Percentiles rank a stretch among this genome's conserved stretches.
These are phyloP conservation scores for Inonotus hispidus DNA, from an alignment of 1,284 basidiomycete species.

Conservation along the genomic window DNA sequence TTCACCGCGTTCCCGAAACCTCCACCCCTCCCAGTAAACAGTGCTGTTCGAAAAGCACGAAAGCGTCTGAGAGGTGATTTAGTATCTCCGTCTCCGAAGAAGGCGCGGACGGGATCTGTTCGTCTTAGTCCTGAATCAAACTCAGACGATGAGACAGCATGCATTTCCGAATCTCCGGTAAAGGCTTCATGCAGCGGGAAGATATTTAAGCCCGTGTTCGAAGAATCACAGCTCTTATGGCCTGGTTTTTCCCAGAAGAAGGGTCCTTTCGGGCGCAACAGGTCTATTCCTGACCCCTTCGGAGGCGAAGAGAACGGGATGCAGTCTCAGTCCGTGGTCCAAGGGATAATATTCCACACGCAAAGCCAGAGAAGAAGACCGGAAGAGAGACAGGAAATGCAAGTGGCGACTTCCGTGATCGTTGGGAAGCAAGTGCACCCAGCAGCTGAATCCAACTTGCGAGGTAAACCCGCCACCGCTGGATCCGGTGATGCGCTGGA, in stretches of 20 bases:
- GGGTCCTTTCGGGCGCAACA: background rate
- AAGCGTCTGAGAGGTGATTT: conserved; percentile 76
- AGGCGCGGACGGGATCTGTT: conserved; percentile 36
- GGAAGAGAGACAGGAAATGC: background rate
- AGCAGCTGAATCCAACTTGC: background rate
- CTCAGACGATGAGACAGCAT: conserved; percentile 34
- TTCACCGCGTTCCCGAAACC: conserved; percentile 23
- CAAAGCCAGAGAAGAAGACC: background rate
- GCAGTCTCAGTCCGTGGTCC: background rate
- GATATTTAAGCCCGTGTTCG: conserved; percentile 62
- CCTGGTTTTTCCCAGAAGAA: conserved; percentile 23
- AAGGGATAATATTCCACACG: background rate
- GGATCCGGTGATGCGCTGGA: background rate
- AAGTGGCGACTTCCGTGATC: background rate
- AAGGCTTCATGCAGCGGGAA: conserved; percentile 51
- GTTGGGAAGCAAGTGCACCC: background rate
- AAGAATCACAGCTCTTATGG: conserved; percentile 36
- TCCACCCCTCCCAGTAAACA: conserved; percentile 25
- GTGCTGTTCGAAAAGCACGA: conserved; percentile 53
- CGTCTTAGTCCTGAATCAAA: background rate
- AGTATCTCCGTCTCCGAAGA: conserved; percentile 76
- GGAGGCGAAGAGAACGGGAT: background rate
- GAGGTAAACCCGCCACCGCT: background rate
- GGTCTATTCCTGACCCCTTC: background rate
- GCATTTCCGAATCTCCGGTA: conserved; percentile 64